Evolutionary conservation across 306 rosid genomes (phyloP), one percentile per base, ranked within the genome.

Genomic region (Canavalia ensiformis): DNA sequence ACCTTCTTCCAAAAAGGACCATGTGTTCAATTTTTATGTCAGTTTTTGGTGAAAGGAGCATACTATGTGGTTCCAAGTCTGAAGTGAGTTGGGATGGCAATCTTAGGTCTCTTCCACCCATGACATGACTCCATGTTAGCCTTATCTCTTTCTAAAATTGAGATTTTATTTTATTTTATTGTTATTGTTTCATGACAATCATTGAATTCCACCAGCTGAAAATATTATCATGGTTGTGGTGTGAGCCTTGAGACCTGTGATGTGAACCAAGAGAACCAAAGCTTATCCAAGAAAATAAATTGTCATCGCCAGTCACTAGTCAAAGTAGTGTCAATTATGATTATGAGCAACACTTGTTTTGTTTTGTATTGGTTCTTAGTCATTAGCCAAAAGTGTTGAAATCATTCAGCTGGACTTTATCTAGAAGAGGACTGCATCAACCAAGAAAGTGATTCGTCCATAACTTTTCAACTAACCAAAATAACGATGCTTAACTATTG

Each of bases 271-370:
- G 45, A 39, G 56, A 57, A 59, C 5, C 5, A 2, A 11, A 42
- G n/a, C 25, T 72, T 67, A 58, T 73, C 77, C 59, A 37, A 39
- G 5, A 29, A 66, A 44, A 58, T 25, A 60, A 49, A 29, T 34
- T 25, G 62, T 58, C 69, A 59, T 34, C 3, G 18, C 41, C 11
- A 49, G n/a, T 76, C 67, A 81, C 52, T 33, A 71, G 63, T 47
- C 80, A 59, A 49, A 56, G 18, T 77, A 66, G 86, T 85, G 81
- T 79, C 78, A 73, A 78, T 78, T 42, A 33, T 74, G 78, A 52
- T 75, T 42, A 6, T 68, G 78, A 52, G 28, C 65, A 58, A 59
- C 87, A 59, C 83, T 64, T 81, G 60, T 78, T 77, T 37, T 84
- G 62, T 50, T 81, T 69, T 77, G 37, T 56, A 57, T 60, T 78